Evolutionary conservation across 163 green algal species (phyloP), one percentile per base, ranked within the genome.

Genomic region (Scenedesmus sp.): DNA sequence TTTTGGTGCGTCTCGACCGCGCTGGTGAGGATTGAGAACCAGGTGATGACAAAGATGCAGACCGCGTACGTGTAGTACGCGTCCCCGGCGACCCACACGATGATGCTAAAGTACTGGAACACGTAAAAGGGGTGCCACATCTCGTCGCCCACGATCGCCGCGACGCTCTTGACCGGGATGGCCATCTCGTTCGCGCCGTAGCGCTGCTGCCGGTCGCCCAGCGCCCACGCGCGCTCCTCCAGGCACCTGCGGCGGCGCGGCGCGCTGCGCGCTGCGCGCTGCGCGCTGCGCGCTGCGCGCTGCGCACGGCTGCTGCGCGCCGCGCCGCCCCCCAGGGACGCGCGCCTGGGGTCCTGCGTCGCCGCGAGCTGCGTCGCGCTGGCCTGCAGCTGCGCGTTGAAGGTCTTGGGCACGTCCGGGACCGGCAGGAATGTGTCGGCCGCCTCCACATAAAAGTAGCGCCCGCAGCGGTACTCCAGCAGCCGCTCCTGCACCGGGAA

Each of bases 31-130:
- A 93, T 92, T 70, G 86, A 91, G 77, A 91, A 91, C 73, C 88
- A 88, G 26, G 89, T 94, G 80, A 94, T 94, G 57, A 78, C 47
- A 3, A 86, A 45, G 63, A 94, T 92, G 75, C 90, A 90, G 15
- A 89, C 73, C 9, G 78, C 78, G 71, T 94, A 93, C 4, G 54
- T 85, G 62, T 87, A 90, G 63, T 88, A 90, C 13, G 60, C 22
- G 63, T 88, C 85, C 2, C 83, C 83, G 14, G 66, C 77, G 14
- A 87, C 65, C 85, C 85, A 90, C 36, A 90, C 71, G 14, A 90
- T 15, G 45, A 90, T 86, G 29, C 77, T 86, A 33, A 87, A 87
- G 80, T 88, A 88, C 83, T 88, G 85, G 58, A 90, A 90, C 1
- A 88, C 83, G 58, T 90, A 90, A 67, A 90, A 90, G 33, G 85